phyloP scores from a whole-genome alignment of 495 filamentous ascomycete species.

The Neurospora pannonica region DNA sequence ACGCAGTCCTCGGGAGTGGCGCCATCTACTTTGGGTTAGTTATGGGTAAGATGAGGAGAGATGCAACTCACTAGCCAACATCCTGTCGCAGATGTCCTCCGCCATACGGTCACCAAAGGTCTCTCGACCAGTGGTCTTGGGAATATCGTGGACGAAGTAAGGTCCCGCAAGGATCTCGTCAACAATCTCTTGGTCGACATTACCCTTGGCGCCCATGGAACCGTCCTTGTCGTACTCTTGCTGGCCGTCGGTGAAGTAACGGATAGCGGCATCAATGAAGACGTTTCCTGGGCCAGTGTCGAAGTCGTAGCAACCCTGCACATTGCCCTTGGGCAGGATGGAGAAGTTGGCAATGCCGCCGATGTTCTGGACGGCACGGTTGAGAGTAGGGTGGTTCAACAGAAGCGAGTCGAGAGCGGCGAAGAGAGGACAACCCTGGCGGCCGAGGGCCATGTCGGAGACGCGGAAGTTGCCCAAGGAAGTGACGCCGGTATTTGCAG shows the following conservation, averaged over 20 bases:
- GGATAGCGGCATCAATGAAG: neutral
- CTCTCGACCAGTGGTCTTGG: neutral
- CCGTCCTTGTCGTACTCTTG: neutral
- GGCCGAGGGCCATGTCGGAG: neutral
- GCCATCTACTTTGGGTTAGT: neutral
- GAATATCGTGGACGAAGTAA: neutral
- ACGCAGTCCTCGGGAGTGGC: neutral
- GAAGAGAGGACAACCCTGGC: neutral
- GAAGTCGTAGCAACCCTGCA: neutral
- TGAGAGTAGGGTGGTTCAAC: neutral
- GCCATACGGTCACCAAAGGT: neutral
- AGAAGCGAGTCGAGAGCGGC: neutral
- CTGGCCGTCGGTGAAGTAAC: neutral
- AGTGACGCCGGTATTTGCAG: neutral
- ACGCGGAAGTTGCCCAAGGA: neutral
- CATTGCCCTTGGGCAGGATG: neutral
- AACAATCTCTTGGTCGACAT: neutral
- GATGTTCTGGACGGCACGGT: neutral
- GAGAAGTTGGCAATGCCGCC: neutral
- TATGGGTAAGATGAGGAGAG: too few species aligned
- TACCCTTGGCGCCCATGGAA: neutral
- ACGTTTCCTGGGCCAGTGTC: neutral
- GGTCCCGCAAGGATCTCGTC: neutral
- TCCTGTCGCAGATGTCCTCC: neutral
- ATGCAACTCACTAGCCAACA: neutral